Base-by-base conservation (phyloP, 805 yeast species). In the Limtongia smithiae region DNA sequence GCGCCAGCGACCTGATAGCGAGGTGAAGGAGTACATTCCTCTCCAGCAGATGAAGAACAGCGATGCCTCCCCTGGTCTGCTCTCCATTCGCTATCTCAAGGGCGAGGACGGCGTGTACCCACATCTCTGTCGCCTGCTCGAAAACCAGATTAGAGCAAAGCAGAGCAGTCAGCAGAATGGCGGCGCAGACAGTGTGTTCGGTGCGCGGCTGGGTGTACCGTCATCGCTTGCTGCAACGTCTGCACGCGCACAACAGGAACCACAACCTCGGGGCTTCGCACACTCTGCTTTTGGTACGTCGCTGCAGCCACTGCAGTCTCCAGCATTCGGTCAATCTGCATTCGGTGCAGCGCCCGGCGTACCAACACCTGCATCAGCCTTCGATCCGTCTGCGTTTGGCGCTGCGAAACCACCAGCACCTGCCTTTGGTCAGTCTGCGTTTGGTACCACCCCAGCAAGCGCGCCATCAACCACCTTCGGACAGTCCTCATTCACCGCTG, bases 21-120 rank as follows among this genome's bases (percentile, higher is more conserved):
- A 48, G 33, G 30, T 39, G 22, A 25, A 25, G 36, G 32, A 33
- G 17, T 48, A 37, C 35, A 22, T 48, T n/a, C 52, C 52, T 2
- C 24, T 14, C 17, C 32, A n/a, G 27, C 44, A 46, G 25, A 21
- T 48, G 22, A 40, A 43, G 12, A 33, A 38, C 15, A 24, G 31
- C 9, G 42, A 48, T 30, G 20, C 43, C n/a, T 37, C 42, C 15
- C n/a, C n/a, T n/a, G 54, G 51, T 5, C 18, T 22, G 7, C 37
- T 50, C 20, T 50, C 54, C 14, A 40, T 46, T 12, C 24, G 37
- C 22, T 41, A 24, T 17, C 25, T 50, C 15, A 37, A 46, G 39
- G 54, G 54, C n/a, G 44, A 48, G 21, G 22, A 25, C 14, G 15
- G 34, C 30, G 52, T 37, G n/a, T 11, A n/a, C n/a, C 37, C 33